phyloP scores from a whole-genome alignment of 75 land plant genomes.

The Pinus tabuliformis region DNA sequence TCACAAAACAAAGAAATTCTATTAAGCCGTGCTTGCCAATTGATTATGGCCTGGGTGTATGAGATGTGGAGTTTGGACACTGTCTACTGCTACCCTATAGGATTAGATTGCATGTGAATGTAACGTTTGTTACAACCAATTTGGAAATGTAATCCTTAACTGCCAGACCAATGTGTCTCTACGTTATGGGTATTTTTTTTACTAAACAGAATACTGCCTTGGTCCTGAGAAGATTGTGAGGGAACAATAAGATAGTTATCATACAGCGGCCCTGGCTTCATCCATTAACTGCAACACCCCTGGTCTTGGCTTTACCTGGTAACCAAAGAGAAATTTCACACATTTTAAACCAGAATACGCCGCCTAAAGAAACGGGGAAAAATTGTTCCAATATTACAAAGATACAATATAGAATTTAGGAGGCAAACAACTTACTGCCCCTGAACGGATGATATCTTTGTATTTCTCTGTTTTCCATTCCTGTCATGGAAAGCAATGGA shows the following conservation, averaged over 20 bases:
- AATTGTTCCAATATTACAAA: neutral
- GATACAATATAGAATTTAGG: neutral
- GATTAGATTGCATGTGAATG: neutral
- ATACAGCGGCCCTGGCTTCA: slow-evolving; percentile 82
- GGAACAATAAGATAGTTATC: slow-evolving; percentile 6
- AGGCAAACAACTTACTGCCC: slow-evolving; percentile 58
- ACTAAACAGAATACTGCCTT: neutral
- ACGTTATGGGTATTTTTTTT: neutral
- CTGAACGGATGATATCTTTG: slow-evolving; percentile 88
- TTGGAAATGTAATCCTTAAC: neutral
- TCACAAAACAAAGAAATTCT: neutral
- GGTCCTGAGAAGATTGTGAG: slow-evolving; percentile 1
- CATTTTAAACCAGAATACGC: too few species aligned
- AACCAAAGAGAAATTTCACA: neutral
- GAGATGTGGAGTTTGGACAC: neutral
- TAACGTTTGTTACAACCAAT: neutral
- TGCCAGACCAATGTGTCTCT: neutral
- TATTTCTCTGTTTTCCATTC: slow-evolving; percentile 99
- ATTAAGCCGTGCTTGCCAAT: neutral
- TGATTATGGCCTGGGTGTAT: neutral
- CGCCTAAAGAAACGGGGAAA: too few species aligned
- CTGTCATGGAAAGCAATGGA: slow-evolving; percentile 30
- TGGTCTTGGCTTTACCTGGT: slow-evolving; percentile 88
- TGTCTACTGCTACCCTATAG: neutral
- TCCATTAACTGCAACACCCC: slow-evolving; percentile 94